A percentile compares a stretch with the other conserved stretches of the same genome.
Evolutionary conservation across 805 yeast genomes (phyloP).

Genomic region (Kodamaea jinghongensis): DNA sequence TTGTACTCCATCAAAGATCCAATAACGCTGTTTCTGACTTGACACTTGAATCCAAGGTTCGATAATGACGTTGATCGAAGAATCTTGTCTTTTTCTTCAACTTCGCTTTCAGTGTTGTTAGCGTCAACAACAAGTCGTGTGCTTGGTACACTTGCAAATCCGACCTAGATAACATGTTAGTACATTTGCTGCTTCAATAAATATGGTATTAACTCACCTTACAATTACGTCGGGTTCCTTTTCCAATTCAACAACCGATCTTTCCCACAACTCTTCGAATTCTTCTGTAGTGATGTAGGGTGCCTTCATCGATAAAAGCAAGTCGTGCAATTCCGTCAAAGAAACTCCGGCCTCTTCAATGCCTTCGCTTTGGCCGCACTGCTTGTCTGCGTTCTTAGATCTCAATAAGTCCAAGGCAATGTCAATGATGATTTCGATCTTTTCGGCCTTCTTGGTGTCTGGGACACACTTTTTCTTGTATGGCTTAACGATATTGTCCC

Average conservation of each 20-base stretch:
- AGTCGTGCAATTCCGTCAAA: constrained; percentile 49
- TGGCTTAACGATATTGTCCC: constrained; percentile 54
- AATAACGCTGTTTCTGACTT: constrained; percentile 50
- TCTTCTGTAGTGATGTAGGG: constrained; percentile 55
- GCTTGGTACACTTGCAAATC: constrained; percentile 15
- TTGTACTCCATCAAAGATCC: constrained; percentile 31
- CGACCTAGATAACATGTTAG: constrained; percentile 15
- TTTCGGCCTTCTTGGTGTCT: constrained; percentile 69
- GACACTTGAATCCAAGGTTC: constrained; percentile 58
- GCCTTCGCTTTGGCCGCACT: constrained; percentile 52
- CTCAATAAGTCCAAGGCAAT: constrained; percentile 67
- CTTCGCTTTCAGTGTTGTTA: constrained; percentile 38
- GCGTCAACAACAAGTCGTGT: constrained; percentile 18
- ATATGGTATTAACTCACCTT: constrained; percentile 57
- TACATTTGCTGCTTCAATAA: not conserved
- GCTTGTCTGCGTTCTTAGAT: constrained; percentile 59
- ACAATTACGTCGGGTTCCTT: constrained; percentile 69
- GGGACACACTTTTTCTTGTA: constrained; percentile 55
- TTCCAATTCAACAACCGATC: constrained; percentile 58
- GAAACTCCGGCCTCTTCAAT: constrained; percentile 51
- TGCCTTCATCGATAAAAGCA: constrained; percentile 46
- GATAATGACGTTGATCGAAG: constrained; percentile 72
- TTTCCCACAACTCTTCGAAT: constrained; percentile 71
- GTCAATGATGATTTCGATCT: constrained; percentile 60
- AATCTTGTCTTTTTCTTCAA: constrained; percentile 48